Evolutionary conservation across 495 filamentous ascomycete genomes (phyloP).

Genomic region (Alectoria sarmentosa): DNA sequence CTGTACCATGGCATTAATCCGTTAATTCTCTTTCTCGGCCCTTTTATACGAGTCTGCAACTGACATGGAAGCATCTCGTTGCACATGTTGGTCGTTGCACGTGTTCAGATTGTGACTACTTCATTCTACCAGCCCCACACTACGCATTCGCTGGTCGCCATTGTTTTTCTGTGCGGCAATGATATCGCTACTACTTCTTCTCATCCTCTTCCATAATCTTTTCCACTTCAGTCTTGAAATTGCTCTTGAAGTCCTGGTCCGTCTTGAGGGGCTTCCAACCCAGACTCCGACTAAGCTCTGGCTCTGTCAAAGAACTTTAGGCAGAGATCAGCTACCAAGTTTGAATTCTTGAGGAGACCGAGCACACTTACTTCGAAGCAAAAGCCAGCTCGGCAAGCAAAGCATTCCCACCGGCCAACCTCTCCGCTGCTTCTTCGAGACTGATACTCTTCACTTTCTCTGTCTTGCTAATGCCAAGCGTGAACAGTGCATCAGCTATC

Average conservation of each 20-base stretch:
- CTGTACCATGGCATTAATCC: no score
- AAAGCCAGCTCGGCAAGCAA: conserved; percentile 34
- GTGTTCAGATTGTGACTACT: no score
- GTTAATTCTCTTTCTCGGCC: no score
- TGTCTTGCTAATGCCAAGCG: conserved; percentile 30
- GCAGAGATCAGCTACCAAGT: neutral
- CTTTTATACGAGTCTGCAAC: no score
- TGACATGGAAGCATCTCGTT: no score
- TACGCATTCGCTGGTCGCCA: neutral
- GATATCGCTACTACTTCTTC: neutral
- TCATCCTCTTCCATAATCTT: neutral
- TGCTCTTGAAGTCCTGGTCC: conserved; percentile 8
- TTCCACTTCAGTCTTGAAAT: conserved; percentile 8
- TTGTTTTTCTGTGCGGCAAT: neutral
- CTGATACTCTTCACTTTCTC: conserved; percentile 30
- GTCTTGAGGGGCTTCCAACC: conserved; percentile 36
- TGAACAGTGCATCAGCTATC: conserved; percentile 33
- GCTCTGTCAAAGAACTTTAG: conserved; percentile 26
- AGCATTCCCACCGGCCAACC: conserved; percentile 26
- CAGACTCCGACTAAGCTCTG: conserved; percentile 29
- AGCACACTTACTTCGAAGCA: conserved; percentile 29
- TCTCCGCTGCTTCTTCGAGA: conserved; percentile 32
- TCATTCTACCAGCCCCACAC: neutral
- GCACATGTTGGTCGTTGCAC: no score
- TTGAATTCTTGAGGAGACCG: neutral